Conservation (phyloP, 2,329 filamentous ascomycete genomes). For the Claviceps lovelessii region DNA sequence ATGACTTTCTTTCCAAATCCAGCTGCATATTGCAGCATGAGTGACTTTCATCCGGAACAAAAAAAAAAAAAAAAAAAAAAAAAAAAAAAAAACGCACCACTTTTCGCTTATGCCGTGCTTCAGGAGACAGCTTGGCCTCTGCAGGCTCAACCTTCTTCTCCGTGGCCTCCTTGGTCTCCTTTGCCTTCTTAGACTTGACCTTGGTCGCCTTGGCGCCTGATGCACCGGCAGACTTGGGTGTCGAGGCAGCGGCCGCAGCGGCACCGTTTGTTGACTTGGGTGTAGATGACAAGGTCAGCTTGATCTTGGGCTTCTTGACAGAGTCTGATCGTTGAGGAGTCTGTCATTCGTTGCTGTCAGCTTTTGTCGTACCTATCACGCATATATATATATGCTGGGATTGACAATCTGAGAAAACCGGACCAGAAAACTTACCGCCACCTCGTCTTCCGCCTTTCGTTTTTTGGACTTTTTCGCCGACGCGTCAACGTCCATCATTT, state of each 20-base stretch:
- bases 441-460: conserved; percentile 76
- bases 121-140: conserved; percentile 42
- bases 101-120: conserved; percentile 45
- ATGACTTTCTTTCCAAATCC: not conserved
- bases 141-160: conserved; percentile 45
- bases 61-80: not conserved
- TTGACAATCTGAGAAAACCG: no score
- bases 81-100: conserved; percentile 28
- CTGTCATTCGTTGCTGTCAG: conserved; percentile 18
- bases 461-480: conserved; percentile 54
- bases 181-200: conserved; percentile 43
- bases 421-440: conserved; percentile 26
- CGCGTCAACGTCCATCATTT: conserved; percentile 49
- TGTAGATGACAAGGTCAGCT: conserved; percentile 48
- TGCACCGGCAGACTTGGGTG: conserved; percentile 42
- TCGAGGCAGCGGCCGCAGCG: conserved; percentile 13
- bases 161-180: conserved; percentile 39
- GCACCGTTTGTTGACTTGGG: conserved; percentile 56
- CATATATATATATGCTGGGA: no score
- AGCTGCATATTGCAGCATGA: not conserved
- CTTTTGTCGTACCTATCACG: not conserved
- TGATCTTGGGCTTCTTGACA: conserved; percentile 55
- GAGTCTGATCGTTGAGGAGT: conserved; percentile 45
- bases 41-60: not conserved
- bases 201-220: conserved; percentile 38